Base-by-base conservation (phyloP, 2,329 filamentous ascomycete species). In the Diplodia seriata region DNA sequence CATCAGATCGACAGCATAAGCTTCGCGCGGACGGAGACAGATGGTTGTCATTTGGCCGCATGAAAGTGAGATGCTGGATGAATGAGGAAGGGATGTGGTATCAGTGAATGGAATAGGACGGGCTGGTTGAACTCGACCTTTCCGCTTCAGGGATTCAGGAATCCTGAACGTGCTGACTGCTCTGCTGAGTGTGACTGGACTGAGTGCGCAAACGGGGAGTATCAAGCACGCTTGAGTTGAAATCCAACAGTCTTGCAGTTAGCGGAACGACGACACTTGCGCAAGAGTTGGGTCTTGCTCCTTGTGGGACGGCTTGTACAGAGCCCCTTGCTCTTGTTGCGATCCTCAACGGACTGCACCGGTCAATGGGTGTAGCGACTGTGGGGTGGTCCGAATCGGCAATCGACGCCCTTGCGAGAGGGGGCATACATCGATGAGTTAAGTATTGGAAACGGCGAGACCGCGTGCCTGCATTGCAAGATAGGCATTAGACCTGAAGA, bases 401-500 rank as follows among this genome's bases (percentile, higher is more conserved):
- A 63, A 49, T 38, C 15, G n/a, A 11, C n/a, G 50, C 47, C 43
- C 59, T 51, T 63, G 59, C 15, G 18, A 31, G 12, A 43, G 14
- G 18, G n/a, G 40, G 12, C 38, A 49, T 49, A 49, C 6, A 31
- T 26, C 14, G 15, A 61, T 61, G 40, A 14, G 29, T 50, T 36
- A 31, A 33, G 57, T 29, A 50, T 50, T 43, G 38, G 55, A 29
- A 29, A 20, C 23, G 38, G 38, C 56, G 57, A 61, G 57, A 33
- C 43, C 26, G 57, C 43, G 57, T 62, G 49, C 57, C 47, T 63
- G 59, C 59, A 63, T 51, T 63, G 59, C 36, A 38, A 49, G 43
- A 63, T 51, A 51, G 59, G 26, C 59, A 63, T 63, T 63, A 47
- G 43, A 53, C 59, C 59, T 63, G 59, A 63, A 63, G 43, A 63